Evolutionary conservation across 2,329 filamentous ascomycete species (phyloP).

Genomic region (Arachnopeziza araneosa): DNA sequence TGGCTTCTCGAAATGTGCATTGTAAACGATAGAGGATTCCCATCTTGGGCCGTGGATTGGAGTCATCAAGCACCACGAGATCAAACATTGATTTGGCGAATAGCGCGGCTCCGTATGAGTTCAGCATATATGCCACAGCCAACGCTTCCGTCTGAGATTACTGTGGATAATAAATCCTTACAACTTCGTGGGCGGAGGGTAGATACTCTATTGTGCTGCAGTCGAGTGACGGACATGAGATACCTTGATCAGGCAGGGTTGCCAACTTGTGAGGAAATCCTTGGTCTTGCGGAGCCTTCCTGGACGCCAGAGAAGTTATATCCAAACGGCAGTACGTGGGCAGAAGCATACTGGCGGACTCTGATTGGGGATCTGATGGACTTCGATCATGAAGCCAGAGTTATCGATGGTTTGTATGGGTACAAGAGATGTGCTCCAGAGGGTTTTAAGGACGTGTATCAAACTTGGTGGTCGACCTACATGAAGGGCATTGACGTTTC

Average conservation of each 20-base stretch:
- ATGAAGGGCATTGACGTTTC: background rate
- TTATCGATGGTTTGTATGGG: too few relatives aligned
- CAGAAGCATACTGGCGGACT: background rate
- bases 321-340: background rate
- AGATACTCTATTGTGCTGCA: background rate
- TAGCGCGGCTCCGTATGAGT: background rate
- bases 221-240: background rate
- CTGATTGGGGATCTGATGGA: background rate
- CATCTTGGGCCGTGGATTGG: conserved; percentile 6
- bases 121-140: background rate
- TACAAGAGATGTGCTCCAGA: background rate
- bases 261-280: background rate
- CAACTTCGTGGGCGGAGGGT: background rate
- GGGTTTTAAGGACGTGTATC: background rate
- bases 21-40: background rate
- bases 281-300: background rate
- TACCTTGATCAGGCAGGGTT: background rate
- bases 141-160: background rate
- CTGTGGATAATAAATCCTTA: background rate
- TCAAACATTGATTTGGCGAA: background rate
- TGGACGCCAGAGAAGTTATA: background rate
- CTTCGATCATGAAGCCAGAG: background rate
- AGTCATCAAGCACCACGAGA: background rate
- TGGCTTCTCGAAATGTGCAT: background rate
- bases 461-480: background rate